phyloP scores from a whole-genome alignment of 805 yeast species.

The Komagataella ulmi region DNA sequence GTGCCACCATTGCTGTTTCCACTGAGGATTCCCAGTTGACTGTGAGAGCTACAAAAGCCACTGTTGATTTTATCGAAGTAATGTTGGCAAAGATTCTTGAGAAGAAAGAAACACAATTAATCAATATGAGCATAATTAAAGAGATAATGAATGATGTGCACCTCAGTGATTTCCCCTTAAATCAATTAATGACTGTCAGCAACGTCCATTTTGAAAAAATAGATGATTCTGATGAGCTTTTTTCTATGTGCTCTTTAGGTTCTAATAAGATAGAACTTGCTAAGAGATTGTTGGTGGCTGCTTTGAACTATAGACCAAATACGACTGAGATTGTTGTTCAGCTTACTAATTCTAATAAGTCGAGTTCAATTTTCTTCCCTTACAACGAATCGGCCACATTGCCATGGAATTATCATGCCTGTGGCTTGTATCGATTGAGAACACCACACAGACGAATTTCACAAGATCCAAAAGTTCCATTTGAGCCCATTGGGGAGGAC shows the following conservation, averaged over 20 bases:
- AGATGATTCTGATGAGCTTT: constrained; percentile 11
- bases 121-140: background rate
- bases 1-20: constrained; percentile 18
- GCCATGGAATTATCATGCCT: constrained; percentile 16
- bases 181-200: constrained; percentile 12
- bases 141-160: background rate
- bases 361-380: constrained; percentile 5
- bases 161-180: constrained; percentile 9
- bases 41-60: constrained; percentile 14
- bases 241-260: constrained; percentile 15
- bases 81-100: constrained; percentile 19
- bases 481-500: background rate
- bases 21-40: constrained; percentile 12
- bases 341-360: background rate
- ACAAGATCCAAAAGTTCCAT: background rate
- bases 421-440: constrained; percentile 10
- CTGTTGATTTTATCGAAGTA: constrained; percentile 18
- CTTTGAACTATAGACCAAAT: constrained; percentile 12
- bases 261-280: constrained; percentile 11
- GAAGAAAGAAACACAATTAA: constrained; percentile 10
- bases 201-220: constrained; percentile 19
- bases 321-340: constrained; percentile 3
- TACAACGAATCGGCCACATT: constrained; percentile 10
- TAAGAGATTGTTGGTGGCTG: constrained; percentile 13
- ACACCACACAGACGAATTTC: constrained; percentile 6